A percentile compares a stretch with the other conserved stretches of the same genome.
Conservation (phyloP, 257 asterid genomes). For the Nicotiana benthamiana region DNA sequence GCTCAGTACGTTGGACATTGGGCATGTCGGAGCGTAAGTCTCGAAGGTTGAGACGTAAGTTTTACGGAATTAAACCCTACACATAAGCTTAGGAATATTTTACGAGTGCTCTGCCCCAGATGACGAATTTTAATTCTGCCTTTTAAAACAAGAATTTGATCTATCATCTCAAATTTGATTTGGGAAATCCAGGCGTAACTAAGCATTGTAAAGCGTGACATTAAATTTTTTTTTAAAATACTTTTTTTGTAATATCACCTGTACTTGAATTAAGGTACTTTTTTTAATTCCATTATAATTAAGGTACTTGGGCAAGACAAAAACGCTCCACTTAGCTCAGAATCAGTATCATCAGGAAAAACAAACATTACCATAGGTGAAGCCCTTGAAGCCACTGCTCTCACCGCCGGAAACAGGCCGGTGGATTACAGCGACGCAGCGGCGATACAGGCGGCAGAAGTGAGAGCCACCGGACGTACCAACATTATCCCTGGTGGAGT, state of each 20-base stretch:
- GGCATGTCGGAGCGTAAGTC: no score
- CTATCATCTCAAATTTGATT: no score
- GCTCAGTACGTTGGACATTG: no score
- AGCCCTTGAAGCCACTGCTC: slow-evolving; percentile 90
- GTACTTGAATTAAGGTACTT: neutral
- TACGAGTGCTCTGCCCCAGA: no score
- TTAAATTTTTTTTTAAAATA: neutral
- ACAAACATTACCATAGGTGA: slow-evolving; percentile 85
- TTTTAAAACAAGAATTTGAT: no score
- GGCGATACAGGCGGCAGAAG: slow-evolving; percentile 97
- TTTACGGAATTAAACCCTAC: no score
- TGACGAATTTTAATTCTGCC: no score
- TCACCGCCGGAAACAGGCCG: slow-evolving; percentile 77
- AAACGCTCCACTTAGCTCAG: slow-evolving; percentile 16
- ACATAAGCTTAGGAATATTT: no score
- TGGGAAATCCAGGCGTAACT: no score
- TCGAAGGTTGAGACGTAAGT: no score
- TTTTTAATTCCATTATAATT: no score
- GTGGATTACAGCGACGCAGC: slow-evolving; percentile 96
- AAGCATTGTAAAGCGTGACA: no score
- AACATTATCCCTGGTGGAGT: slow-evolving; percentile 92
- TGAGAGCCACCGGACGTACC: slow-evolving; percentile 92
- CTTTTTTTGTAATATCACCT: neutral
- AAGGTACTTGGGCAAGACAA: slow-evolving; percentile 23
- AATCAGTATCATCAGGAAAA: slow-evolving; percentile 14